Base-by-base conservation (phyloP, 257 asterid species). In the Solanum gandarillasii region DNA sequence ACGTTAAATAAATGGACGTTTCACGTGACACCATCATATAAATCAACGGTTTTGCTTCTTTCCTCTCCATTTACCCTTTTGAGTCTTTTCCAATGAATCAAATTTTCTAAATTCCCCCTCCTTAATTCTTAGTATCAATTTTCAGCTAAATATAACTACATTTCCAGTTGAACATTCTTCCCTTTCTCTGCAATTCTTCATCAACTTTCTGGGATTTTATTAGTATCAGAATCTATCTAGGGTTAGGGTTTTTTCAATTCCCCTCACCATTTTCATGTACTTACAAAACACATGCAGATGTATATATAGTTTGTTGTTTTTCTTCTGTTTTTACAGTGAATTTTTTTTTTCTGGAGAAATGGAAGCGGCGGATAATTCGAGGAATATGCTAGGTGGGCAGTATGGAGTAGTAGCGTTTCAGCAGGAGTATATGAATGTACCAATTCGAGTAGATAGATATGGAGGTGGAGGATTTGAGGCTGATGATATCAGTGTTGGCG, bases 401-500 rank as follows among this genome's bases (percentile, higher is more conserved):
- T 29, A 68, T 68, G 75, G 20, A 55, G 74, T 29, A 67, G 52
- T 76, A 58, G 86, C 32, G 76, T 12, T 27, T 82, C 87, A 43
- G 32, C 72, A 86, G 38, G 89, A 88, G 14, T 85, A 52, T 48
- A 89, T 65, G 55, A 87, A 86, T 88, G 43, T 90, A 86, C 91
- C 92, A n/a, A 73, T 93, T 48, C 75, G 89, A 90, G 89, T 93
- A 85, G 91, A 93, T 82, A 92, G 87, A 29, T 79, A 73, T 87
- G 92, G 92, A 87, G 89, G 90, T 65, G 92, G 92, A 21, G 93
- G 94, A 68, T 92, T 93, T 79, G 92, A 91, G 70, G 92, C 90
- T 36, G 90, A 88, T 86, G 92, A 89, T 73, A 25, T 85, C 85
- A 87, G 90, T 29, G 31, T 10, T 13, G 38, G 90, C 27, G 87